Conservation (phyloP, 106 monocot species). For the Dactylorhiza incarnata region DNA sequence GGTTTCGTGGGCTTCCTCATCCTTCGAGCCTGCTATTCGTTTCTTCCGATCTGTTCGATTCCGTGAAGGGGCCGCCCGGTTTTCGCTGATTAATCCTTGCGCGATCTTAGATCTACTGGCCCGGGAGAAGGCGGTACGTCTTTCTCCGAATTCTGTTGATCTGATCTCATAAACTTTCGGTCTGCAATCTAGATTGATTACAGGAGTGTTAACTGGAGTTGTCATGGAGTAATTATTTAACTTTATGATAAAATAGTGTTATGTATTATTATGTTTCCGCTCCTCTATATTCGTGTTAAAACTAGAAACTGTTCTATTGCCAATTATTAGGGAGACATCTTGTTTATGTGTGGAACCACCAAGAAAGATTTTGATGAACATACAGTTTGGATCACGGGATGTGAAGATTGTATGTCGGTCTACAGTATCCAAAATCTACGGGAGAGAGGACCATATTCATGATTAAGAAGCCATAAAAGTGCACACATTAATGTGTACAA, state of each 20-base stretch:
- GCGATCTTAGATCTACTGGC: constrained; percentile 4
- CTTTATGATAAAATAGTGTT: not conserved
- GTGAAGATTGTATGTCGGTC: not conserved
- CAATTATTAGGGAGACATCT: not conserved
- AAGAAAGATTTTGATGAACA: not conserved
- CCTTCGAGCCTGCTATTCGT: not conserved
- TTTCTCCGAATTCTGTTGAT: not conserved
- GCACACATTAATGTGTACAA: not conserved
- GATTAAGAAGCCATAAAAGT: not conserved
- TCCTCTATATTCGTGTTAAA: not conserved
- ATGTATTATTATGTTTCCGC: not conserved
- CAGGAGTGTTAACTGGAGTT: not conserved
- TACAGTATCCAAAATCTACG: not conserved
- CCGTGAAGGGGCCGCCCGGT: too few species aligned
- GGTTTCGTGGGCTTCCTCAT: not conserved
- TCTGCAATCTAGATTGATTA: not conserved
- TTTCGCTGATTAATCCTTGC: not conserved
- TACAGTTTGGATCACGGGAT: not conserved
- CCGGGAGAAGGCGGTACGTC: not conserved
- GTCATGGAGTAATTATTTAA: not conserved
- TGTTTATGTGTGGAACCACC: not conserved
- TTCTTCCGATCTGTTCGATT: constrained; percentile 4
- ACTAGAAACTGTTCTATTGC: not conserved
- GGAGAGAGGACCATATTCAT: not conserved
- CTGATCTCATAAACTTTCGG: not conserved